A percentile compares a stretch with the other conserved stretches of the same genome.
Evolutionary conservation across 257 asterid genomes (phyloP).

Genomic region (Cynanchum wilfordii): DNA sequence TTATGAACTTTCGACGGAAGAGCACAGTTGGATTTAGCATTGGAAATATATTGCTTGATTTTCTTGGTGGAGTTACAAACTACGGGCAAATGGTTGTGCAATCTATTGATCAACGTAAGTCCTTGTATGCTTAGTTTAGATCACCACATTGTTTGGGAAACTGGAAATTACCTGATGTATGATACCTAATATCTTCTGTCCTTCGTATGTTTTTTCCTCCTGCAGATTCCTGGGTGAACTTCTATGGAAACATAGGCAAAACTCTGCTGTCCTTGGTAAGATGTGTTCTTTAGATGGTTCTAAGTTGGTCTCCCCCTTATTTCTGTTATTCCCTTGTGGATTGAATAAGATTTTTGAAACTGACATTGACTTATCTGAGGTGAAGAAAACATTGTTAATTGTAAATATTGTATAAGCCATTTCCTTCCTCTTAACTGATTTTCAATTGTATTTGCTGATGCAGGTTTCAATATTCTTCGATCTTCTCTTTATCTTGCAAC

Average conservation of each 20-base stretch:
- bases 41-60: slow-evolving; percentile 85
- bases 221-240: slow-evolving; percentile 81
- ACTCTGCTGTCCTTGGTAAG: slow-evolving; percentile 83
- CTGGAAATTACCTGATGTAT: background rate
- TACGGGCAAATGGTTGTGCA: slow-evolving; percentile 84
- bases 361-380: background rate
- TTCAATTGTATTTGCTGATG: slow-evolving; percentile 11
- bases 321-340: no score
- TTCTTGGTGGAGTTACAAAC: slow-evolving; percentile 72
- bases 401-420: background rate
- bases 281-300: background rate
- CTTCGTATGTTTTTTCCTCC: background rate
- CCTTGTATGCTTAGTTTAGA: background rate
- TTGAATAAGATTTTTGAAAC: no score
- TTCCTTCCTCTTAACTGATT: background rate
- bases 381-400: background rate
- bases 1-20: slow-evolving; percentile 64
- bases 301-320: background rate
- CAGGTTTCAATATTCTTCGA: slow-evolving; percentile 81
- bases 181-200: background rate
- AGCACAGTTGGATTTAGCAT: slow-evolving; percentile 93
- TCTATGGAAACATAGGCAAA: slow-evolving; percentile 91
- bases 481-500: slow-evolving; percentile 82
- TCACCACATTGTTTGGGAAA: background rate
- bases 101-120: slow-evolving; percentile 87